Evolutionary conservation across 441 rosid genomes (phyloP).

Genomic region (Erodium moschatum): DNA sequence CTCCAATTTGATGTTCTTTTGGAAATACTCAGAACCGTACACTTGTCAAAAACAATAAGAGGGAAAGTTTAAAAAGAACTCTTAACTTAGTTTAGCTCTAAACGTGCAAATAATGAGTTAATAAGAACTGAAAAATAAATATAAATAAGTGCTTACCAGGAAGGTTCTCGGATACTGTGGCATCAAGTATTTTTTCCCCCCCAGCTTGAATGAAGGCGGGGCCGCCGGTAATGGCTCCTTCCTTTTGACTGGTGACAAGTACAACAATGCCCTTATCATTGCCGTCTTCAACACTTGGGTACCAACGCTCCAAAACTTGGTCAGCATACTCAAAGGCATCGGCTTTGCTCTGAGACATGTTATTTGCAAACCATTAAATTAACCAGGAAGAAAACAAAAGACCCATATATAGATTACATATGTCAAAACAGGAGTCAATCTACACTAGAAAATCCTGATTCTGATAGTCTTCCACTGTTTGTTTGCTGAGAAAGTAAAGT

Average conservation of each 20-base stretch:
- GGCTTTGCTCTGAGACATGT: constrained; percentile 69
- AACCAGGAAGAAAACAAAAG: neutral
- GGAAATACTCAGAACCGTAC: too few relatives aligned
- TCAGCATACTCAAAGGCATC: constrained; percentile 98
- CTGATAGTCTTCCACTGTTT: too few relatives aligned
- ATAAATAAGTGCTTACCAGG: constrained; percentile 42
- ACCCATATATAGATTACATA: neutral
- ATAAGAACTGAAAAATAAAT: constrained; percentile 5
- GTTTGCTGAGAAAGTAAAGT: too few relatives aligned
- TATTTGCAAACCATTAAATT: constrained; percentile 7
- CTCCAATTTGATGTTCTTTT: too few relatives aligned
- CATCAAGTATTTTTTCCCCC: constrained; percentile 74
- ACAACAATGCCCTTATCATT: constrained; percentile 83
- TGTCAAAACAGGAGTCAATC: too few relatives aligned
- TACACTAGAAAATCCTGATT: too few relatives aligned
- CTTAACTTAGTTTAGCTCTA: too few relatives aligned
- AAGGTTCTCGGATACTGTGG: constrained; percentile 83
- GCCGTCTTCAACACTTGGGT: constrained; percentile 78
- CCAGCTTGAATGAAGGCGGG: constrained; percentile 79
- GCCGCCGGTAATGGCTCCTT: constrained; percentile 95
- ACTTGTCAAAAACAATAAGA: too few relatives aligned
- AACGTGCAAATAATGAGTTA: neutral
- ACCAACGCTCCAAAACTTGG: constrained; percentile 86
- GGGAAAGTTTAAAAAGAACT: too few relatives aligned
- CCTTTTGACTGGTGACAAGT: constrained; percentile 82